Evolutionary conservation across 345 rosid species (phyloP), one percentile per base, ranked within the genome.

Genomic region (Hibiscus tridactylites): DNA sequence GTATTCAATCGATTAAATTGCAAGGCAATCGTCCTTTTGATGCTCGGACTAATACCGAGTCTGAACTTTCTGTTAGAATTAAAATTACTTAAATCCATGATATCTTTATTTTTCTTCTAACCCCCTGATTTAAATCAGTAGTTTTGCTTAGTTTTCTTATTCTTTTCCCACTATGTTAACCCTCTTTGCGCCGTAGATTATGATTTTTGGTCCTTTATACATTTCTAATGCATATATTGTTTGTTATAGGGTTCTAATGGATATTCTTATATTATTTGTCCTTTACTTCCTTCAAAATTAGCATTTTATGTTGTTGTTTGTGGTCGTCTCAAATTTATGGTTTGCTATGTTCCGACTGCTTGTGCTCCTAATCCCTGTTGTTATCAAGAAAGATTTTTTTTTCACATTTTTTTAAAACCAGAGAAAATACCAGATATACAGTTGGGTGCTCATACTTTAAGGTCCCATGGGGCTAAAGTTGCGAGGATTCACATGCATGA

Each of bases 401-500:
- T 46, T 7, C 37, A 46, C 6, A 33, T 33, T 74, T 19, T 79
- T 52, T 42, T 42, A 6, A 71, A 65, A 35, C 54, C 75, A 74
- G 80, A 57, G 35, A 77, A 79, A 68, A 91, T 88, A 95, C 96
- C 96, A 1, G 93, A 90, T 56, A 85, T 91, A 73, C 88, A 86
- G 68, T 76, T 88, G 79, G 96, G 95, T 35, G 61, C 81, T 56
- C 96, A 88, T 65, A 88, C 93, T 4, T 42, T 91, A 73, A 79
- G 87, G 73, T 87, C 93, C 64, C 96, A 91, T 85, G 97, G 96
- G 81, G 74, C 75, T 74, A 76, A 79, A 68, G 87, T 91, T 56
- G 90, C 93, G 26, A 85, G 87, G 83, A 63, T 67, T 24, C 97
- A 94, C 78, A 83, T 81, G 91, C 88, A 90, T 81, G 98, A 91